These are phyloP conservation scores for Nissolia schottii DNA, from an alignment of 306 rosid species.

Conservation along the genomic window DNA sequence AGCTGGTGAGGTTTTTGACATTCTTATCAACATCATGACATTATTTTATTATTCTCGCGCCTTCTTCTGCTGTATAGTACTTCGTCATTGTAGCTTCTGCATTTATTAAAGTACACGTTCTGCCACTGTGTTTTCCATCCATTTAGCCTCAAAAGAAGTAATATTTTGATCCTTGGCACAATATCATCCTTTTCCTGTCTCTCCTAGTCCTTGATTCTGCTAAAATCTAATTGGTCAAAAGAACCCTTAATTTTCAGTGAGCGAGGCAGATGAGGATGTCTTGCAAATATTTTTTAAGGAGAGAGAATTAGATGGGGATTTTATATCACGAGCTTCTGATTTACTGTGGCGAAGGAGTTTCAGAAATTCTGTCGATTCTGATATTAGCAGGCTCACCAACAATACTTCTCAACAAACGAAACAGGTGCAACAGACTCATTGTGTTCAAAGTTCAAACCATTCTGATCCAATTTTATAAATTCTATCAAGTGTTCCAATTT, in stretches of 20 bases:
- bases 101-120: neutral
- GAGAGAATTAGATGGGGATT: slow-evolving; percentile 68
- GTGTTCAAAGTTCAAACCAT: slow-evolving; percentile 7
- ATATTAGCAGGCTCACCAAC: slow-evolving; percentile 18
- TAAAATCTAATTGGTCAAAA: slow-evolving; percentile 17
- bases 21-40: slow-evolving; percentile 3
- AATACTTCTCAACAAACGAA: slow-evolving; percentile 29
- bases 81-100: neutral
- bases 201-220: neutral
- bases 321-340: slow-evolving; percentile 73
- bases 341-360: slow-evolving; percentile 64
- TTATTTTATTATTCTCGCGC: neutral
- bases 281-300: slow-evolving; percentile 59
- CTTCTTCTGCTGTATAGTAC: neutral
- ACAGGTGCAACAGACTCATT: slow-evolving; percentile 36
- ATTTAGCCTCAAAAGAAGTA: neutral
- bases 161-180: neutral
- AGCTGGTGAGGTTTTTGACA: neutral
- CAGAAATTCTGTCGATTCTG: slow-evolving; percentile 32
- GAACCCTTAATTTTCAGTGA: slow-evolving; percentile 21
- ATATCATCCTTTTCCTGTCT: neutral
- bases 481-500: slow-evolving; percentile 1
- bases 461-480: neutral
- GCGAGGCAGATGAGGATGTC: slow-evolving; percentile 48
- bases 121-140: neutral